Evolutionary conservation across 1,284 basidiomycete genomes (phyloP), one percentile per base, ranked within the genome.

Genomic region (Sporisorium iseilematis-ciliati): DNA sequence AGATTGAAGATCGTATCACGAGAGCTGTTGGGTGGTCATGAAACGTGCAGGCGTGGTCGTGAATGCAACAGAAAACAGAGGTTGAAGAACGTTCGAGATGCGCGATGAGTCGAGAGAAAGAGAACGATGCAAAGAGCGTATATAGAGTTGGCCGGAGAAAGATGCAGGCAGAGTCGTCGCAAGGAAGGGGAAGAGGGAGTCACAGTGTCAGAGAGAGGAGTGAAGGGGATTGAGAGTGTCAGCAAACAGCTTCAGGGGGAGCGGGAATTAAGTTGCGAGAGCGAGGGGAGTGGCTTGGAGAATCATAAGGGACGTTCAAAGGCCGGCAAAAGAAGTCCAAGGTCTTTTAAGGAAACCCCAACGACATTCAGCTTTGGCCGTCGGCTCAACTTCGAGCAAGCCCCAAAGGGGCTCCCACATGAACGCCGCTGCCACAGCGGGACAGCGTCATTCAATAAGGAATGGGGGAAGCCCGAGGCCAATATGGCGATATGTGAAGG

Each of bases 201-300:
- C 48, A 33, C 29, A 26, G 38, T 20, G 16, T 18, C 26, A 57
- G 38, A 40, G 25, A 53, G 41, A 25, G 57, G 38, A 60, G 49
- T 31, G 61, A 41, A 35, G 49, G 49, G 14, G 41, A 33, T 26
- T 20, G 11, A 26, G 48, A 26, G 48, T 18, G 68, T 71, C 58
- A 58, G 58, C 62, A 57, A 40, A 49, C 33, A 48, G 46, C 50
- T 26, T 54, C 54, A 23, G 23, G 42, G 31, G 41, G 42, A n/a
- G 29, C 11, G 50, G 55, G 50, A 25, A 8, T 45, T 38, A 25
- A 58, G 16, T 35, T 43, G 49, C 25, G 43, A 42, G 33, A 35
- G 48, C 54, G 60, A 57, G 68, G 46, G 68, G 68, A 65, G 58
- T 33, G 62, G 58, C 50, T 62, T 64, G 40, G 51, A n/a, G 45